Percentiles rank a stretch among this genome's conserved stretches.
Conservation (phyloP, 148 eudicot species). For the Rhododendron kiyosumense region DNA sequence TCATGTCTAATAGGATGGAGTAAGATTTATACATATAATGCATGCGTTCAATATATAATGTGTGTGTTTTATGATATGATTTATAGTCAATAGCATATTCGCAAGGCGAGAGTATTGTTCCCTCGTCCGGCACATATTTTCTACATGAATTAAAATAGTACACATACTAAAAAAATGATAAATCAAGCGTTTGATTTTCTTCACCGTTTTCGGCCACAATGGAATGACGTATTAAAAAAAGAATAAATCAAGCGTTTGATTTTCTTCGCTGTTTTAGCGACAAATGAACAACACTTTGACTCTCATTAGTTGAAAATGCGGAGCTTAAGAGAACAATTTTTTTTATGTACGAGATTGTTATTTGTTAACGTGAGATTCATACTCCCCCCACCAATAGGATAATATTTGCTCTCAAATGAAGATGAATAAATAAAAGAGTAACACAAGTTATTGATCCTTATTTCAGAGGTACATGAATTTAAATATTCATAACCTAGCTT, state of each 20-base stretch:
- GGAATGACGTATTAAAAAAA: background rate
- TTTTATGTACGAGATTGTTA: background rate
- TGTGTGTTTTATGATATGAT: background rate
- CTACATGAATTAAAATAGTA: background rate
- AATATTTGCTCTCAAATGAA: background rate
- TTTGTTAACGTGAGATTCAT: background rate
- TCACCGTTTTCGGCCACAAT: too few relatives aligned
- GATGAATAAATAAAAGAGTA: too few relatives aligned
- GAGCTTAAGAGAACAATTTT: background rate
- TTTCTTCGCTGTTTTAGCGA: background rate
- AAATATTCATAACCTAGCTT: too few relatives aligned
- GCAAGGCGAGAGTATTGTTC: background rate
- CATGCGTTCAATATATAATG: too few relatives aligned
- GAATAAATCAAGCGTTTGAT: background rate
- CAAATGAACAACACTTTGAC: background rate
- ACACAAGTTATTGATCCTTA: background rate
- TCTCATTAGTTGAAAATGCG: too few relatives aligned
- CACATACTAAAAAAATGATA: too few relatives aligned
- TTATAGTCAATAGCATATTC: background rate
- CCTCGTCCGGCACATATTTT: background rate
- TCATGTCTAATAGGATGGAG: background rate
- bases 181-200: background rate
- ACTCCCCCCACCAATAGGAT: background rate
- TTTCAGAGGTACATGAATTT: background rate
- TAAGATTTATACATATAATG: too few relatives aligned